Conservation (phyloP, 1,284 basidiomycete genomes). For the Leccinum fuscescens region DNA sequence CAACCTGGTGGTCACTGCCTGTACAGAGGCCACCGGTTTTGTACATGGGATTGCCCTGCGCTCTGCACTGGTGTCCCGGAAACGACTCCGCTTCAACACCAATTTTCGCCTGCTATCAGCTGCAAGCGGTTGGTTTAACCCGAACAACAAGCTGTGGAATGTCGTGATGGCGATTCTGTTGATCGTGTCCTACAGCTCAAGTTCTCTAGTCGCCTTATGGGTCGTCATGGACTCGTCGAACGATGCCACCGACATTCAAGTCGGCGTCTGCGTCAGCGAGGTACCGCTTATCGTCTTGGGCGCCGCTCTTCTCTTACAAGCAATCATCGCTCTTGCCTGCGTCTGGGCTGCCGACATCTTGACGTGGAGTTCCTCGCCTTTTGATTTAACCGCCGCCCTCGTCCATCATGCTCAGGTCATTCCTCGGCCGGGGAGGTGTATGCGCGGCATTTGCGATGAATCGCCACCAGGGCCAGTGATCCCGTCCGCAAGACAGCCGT, state of each 20-base stretch:
- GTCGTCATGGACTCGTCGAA: constrained; percentile 22
- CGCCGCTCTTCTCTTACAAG: constrained; percentile 21
- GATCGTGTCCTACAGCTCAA: constrained; percentile 29
- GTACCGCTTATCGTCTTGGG: constrained; percentile 33
- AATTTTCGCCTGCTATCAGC: constrained; percentile 33
- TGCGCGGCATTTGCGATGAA: constrained; percentile 19
- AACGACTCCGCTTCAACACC: constrained; percentile 31
- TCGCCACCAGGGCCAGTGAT: constrained; percentile 10
- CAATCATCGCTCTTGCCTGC: constrained; percentile 22
- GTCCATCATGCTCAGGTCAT: constrained; percentile 28
- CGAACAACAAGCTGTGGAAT: constrained; percentile 27
- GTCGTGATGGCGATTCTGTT: constrained; percentile 30
- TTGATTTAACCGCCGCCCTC: constrained; percentile 30
- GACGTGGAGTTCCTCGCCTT: background rate
- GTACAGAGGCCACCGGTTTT: constrained; percentile 33
- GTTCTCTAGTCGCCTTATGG: constrained; percentile 23
- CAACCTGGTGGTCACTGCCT: constrained; percentile 26
- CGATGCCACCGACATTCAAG: background rate
- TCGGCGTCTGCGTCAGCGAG: constrained; percentile 22
- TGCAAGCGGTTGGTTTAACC: constrained; percentile 13
- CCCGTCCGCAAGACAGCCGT: constrained; percentile 23
- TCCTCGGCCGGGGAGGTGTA: constrained; percentile 19
- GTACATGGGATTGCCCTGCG: constrained; percentile 30
- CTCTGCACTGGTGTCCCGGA: constrained; percentile 27
- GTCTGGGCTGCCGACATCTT: constrained; percentile 8